Base-by-base conservation (phyloP, 208 protist species). In the Wallacemonas sp. region DNA sequence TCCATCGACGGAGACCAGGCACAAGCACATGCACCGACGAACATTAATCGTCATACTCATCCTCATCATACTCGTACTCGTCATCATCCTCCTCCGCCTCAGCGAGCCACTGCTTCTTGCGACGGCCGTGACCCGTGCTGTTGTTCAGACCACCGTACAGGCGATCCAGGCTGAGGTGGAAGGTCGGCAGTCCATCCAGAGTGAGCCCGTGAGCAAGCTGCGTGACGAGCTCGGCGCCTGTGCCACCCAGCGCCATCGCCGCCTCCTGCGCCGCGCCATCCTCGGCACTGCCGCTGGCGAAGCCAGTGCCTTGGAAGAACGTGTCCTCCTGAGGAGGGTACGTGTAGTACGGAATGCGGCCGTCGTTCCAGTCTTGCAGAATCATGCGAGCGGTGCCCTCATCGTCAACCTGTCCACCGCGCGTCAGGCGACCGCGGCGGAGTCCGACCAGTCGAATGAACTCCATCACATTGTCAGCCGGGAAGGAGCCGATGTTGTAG, bases 261-360 rank as follows among this genome's bases (percentile, higher is more conserved):
- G 50, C 55, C 22, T 71, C 68, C 3, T 36, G 44, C 14, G 41
- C 44, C 1, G 18, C 39, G 1, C 16, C 29, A 2, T 28, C 22
- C 54, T 68, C 70, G 20, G 48, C 68, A 14, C 3, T 36, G 44
- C 57, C 65, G 25, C 48, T 44, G 8, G 39, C 73, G 67, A 77
- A 77, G 45, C 32, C 67, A 31, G 67, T 67, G 28, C 52, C 44
- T 25, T 81, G 48, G 49, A 81, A 85, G 44, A 91, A 84, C 31
- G 81, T 72, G 36, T 88, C 82, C 0, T 79, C 79, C 5, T 72
- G 79, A 2, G 97, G 97, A 28, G 97, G 96, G 14, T 91, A 64
- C 3, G 97, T 98, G 84, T 98, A 99, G 82, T 98, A 99, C 29
- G 86, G 80, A 61, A 99, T 98, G 46, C 87, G 86, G 52, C 98